Evolutionary conservation across 257 asterid species (phyloP).

Genomic region (Fraxinus cuspidata): DNA sequence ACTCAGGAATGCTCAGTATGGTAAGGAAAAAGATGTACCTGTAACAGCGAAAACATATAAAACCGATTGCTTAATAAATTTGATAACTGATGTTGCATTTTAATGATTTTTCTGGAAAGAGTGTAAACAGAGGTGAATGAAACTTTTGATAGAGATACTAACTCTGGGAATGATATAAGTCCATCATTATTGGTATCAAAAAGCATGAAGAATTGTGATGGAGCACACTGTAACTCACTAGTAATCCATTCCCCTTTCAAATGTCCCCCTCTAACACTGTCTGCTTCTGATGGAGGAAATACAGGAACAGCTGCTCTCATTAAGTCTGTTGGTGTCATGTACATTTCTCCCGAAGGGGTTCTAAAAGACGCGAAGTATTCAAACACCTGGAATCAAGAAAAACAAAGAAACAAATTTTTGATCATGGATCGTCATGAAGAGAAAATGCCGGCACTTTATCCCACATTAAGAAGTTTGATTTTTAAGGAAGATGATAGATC

Average conservation of each 20-base stretch:
- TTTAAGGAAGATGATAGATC: neutral
- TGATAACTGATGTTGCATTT: neutral
- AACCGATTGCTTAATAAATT: neutral
- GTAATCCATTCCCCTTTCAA: slow-evolving; percentile 62
- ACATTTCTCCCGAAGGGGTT: slow-evolving; percentile 62
- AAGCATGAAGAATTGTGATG: slow-evolving; percentile 80
- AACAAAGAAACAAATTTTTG: neutral
- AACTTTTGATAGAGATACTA: slow-evolving; percentile 22
- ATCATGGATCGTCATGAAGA: neutral
- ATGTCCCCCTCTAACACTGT: slow-evolving; percentile 64
- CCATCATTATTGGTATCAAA: slow-evolving; percentile 88
- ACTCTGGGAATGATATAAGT: slow-evolving; percentile 89
- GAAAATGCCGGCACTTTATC: neutral
- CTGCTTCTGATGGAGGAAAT: slow-evolving; percentile 84
- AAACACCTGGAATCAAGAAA: slow-evolving; percentile 54
- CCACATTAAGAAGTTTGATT: neutral
- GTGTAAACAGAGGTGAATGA: neutral
- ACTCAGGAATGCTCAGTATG: slow-evolving; percentile 79
- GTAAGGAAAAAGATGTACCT: slow-evolving; percentile 94
- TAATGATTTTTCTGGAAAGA: neutral
- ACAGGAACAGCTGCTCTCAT: slow-evolving; percentile 94
- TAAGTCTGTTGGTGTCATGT: slow-evolving; percentile 82
- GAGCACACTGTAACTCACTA: slow-evolving; percentile 61
- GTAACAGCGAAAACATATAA: slow-evolving; percentile 2
- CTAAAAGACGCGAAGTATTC: slow-evolving; percentile 81